A percentile compares a stretch with the other conserved stretches of the same genome.
Evolutionary conservation across 345 rosid genomes (phyloP).

Genomic region (Eucalyptus tenuipes): DNA sequence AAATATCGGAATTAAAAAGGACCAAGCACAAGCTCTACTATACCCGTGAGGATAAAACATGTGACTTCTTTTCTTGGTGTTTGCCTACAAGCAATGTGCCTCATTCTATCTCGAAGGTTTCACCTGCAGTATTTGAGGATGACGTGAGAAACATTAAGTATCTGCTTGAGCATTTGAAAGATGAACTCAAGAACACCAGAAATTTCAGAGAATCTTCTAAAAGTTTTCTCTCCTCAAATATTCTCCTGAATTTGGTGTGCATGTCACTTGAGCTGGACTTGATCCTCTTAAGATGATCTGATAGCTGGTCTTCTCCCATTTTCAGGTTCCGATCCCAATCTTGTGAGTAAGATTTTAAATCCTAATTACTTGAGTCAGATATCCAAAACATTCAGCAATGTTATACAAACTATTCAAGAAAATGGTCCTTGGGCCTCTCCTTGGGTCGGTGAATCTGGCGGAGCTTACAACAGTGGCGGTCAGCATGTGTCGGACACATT

Average conservation of each 20-base stretch:
- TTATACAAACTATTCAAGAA: slow-evolving; percentile 38
- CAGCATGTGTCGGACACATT: slow-evolving; percentile 72
- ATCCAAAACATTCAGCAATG: slow-evolving; percentile 43
- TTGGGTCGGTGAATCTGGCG: slow-evolving; percentile 99
- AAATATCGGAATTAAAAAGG: too few species aligned
- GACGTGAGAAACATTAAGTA: too few species aligned
- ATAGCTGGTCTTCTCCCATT: background rate
- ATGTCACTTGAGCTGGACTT: background rate
- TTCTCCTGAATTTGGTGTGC: background rate
- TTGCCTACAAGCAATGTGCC: too few species aligned
- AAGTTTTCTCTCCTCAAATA: background rate
- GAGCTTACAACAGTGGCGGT: slow-evolving; percentile 96
- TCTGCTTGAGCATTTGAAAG: too few species aligned
- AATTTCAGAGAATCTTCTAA: background rate
- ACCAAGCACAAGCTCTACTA: too few species aligned
- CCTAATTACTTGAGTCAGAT: slow-evolving; percentile 48
- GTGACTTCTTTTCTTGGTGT: too few species aligned
- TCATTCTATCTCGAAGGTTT: too few species aligned
- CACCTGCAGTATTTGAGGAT: too few species aligned
- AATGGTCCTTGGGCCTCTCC: slow-evolving; percentile 88
- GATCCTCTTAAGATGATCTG: background rate
- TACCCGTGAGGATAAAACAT: too few species aligned
- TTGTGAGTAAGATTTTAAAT: slow-evolving; percentile 68
- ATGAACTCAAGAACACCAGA: background rate
- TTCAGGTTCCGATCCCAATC: slow-evolving; percentile 74